phyloP scores from a whole-genome alignment of 352 stramenopile genomes.

The Globisporangium splendens region DNA sequence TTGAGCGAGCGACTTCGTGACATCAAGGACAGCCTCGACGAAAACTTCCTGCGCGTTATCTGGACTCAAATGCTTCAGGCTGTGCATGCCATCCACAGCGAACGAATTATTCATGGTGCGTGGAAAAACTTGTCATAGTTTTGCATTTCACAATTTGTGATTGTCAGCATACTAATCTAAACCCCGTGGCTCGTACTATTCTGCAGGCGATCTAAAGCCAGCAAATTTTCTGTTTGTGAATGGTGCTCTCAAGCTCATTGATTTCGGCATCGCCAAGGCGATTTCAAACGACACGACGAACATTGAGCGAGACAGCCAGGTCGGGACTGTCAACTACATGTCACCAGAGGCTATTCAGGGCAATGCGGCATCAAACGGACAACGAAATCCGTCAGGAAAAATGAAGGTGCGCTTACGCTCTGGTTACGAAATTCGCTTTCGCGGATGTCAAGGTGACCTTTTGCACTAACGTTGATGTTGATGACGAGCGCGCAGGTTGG shows the following conservation, averaged over 20 bases:
- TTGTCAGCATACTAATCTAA: not conserved
- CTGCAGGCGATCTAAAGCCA: conserved; percentile 90
- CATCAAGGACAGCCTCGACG: conserved; percentile 85
- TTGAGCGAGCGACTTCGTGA: conserved; percentile 91
- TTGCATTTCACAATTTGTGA: conserved; percentile 1
- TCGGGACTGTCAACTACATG: conserved; percentile 98
- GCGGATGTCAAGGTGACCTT: no score
- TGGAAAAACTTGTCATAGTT: not conserved
- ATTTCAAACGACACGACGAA: conserved; percentile 97
- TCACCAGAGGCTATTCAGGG: conserved; percentile 90
- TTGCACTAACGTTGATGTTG: conserved; percentile 6
- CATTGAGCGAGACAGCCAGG: conserved; percentile 94
- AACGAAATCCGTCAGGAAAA: conserved; percentile 61
- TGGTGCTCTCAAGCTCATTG: conserved; percentile 95
- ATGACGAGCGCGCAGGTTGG: conserved; percentile 49
- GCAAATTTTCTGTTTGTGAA: conserved; percentile 98
- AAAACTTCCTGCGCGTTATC: conserved; percentile 97
- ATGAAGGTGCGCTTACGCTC: conserved; percentile 51
- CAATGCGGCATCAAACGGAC: conserved; percentile 40
- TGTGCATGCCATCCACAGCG: conserved; percentile 95
- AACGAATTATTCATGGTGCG: conserved; percentile 91
- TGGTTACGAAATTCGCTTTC: not conserved
- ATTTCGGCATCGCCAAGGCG: conserved; percentile 98
- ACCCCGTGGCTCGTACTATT: not conserved
- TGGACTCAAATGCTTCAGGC: conserved; percentile 99